These are phyloP conservation scores for Pseudocercospora fijiensis DNA, from an alignment of 2,329 filamentous ascomycete genomes.

Conservation along the genomic window DNA sequence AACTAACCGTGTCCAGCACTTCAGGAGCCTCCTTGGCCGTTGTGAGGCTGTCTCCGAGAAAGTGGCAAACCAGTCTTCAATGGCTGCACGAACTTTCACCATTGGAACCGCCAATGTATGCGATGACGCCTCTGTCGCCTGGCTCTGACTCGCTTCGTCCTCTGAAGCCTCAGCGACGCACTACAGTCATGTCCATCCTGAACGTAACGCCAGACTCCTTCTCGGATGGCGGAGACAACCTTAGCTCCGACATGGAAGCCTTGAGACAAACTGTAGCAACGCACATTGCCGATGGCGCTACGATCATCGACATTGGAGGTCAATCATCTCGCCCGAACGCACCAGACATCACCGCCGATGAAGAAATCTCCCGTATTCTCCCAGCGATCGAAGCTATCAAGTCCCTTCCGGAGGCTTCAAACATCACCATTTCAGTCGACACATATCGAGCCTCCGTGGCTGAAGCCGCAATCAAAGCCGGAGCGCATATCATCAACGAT, in stretches of 20 bases:
- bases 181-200: conserved; percentile 87
- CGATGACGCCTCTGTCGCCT: conserved; percentile 43
- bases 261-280: conserved; percentile 59
- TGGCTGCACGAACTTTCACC: conserved; percentile 40
- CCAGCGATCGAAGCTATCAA: conserved; percentile 76
- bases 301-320: conserved; percentile 87
- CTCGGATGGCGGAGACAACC: conserved; percentile 77
- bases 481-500: conserved; percentile 93
- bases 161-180: conserved; percentile 56
- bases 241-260: conserved; percentile 45
- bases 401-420: conserved; percentile 59
- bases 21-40: background rate
- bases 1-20: background rate
- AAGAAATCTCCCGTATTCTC: conserved; percentile 75
- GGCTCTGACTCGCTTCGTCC: conserved; percentile 58
- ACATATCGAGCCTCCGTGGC: conserved; percentile 88
- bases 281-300: conserved; percentile 69
- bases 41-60: too few species aligned
- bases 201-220: conserved; percentile 97
- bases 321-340: conserved; percentile 85
- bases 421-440: conserved; percentile 80
- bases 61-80: conserved; percentile 14
- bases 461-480: conserved; percentile 69
- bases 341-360: conserved; percentile 64
- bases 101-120: conserved; percentile 37